Base-by-base conservation (phyloP, 148 eudicot genomes). In the Chenopodium suecicum region DNA sequence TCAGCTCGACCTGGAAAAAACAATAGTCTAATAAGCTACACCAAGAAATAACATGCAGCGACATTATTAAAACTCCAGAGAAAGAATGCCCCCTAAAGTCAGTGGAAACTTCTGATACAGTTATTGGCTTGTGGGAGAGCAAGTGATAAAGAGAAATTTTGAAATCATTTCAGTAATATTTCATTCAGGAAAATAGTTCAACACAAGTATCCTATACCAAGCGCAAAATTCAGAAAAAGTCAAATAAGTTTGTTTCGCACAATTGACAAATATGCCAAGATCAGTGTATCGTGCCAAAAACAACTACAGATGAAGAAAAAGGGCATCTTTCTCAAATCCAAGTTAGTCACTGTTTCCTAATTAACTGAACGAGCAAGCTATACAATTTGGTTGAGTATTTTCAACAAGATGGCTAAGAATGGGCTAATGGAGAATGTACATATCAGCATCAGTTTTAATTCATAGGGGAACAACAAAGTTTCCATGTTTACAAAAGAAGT, bases 1-100 rank as follows among this genome's bases (percentile, higher is more conserved):
- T 92, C 97, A 9, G 92, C 98, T 70, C 98, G 93, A 76, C 98
- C 98, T 94, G 91, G 84, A 87, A 74, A 79, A 17, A 50, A 58
- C 54, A 52, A 73, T 41, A n/a, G 17, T 46, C 31, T 16, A 37
- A 56, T 25, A 20, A 70, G 68, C 70, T 37, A 22, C 9, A 58
- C 27, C 58, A 76, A 52, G 23, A 1, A 32, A 37, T 70, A 37
- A 37, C 48, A 37, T 68, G 34, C 16, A 22, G 9, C 9, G 7
- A 6, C 66, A 1, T 62, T 62, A 0, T 62, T 9, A 20, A 10
- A 20, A n/a, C 13, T 8, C 27, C 1, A 13, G 19, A 13, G 44
- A 68, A 68, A 12, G 72, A 11, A 68, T 8, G 77, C 20, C 22
- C 4, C 62, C 62, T 56, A 4, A 56, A 56, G 62, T 56, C 22